Evolutionary conservation across 352 stramenopile genomes (phyloP), one percentile per base, ranked within the genome.

Genomic region (Phytophthora nicotianae): DNA sequence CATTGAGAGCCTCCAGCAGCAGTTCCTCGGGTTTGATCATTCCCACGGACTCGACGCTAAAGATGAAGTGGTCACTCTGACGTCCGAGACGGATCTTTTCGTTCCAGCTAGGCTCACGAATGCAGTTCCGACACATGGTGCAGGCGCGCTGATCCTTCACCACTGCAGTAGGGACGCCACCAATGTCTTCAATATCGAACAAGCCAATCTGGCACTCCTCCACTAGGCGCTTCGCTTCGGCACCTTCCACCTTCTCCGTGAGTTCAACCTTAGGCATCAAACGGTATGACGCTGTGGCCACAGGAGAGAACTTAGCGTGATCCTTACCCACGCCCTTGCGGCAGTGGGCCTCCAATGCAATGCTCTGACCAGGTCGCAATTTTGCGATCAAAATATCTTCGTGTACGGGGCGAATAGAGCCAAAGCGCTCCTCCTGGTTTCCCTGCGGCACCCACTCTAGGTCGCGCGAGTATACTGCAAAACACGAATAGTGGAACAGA

Each of bases 301-400:
- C 97, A 2, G 97, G 97, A 20, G 92, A 98, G 65, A 96, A 99
- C 75, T 99, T 99, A 50, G 97, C 97, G 77, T 99, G 97, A 71
- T 99, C 96, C 62, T 98, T 98, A 19, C 96, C 97, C 5, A 98
- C 87, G 21, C 97, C 96, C 73, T 98, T 97, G 19, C 90, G 85
- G 49, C 89, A 98, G 71, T 98, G 95, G 19, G 92, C 93, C 70
- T 99, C 96, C 9, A 99, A 80, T 43, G 95, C 91, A 66, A 99
- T 99, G 46, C 90, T 92, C 82, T 99, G 97, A 42, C 96, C 96
- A 2, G 96, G 96, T 50, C 95, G 86, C 33, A 99, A 72, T 75
- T 99, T 99, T 14, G 95, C 95, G 23, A 99, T 89, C 57, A 99
- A 70, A 68, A 99, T 99, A 73, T 99, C 95, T 69, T 98, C 93